phyloP scores from a whole-genome alignment of 441 rosid genomes.

The Gossypium schwendimanii region DNA sequence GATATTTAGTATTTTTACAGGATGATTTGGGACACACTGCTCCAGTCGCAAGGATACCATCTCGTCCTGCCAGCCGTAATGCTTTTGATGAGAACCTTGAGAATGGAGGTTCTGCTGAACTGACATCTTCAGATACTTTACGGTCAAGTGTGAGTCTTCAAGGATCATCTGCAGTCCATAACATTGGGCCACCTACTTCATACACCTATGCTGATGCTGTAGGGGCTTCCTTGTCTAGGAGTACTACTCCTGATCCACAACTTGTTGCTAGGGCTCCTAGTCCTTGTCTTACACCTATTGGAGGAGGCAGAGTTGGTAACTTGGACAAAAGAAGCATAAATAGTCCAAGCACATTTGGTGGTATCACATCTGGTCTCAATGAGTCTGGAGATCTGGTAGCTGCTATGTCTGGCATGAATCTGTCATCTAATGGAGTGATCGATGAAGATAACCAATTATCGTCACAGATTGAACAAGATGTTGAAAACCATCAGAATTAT shows the following conservation, averaged over 20 bases:
- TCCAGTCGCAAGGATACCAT: constrained; percentile 41
- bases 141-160: constrained; percentile 35
- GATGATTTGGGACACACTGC: constrained; percentile 53
- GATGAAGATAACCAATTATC: constrained; percentile 38
- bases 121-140: constrained; percentile 34
- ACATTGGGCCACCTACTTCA: constrained; percentile 44
- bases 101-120: constrained; percentile 29
- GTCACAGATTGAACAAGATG: constrained; percentile 39
- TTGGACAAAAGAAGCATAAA: constrained; percentile 54
- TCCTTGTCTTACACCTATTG: constrained; percentile 81
- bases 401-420: constrained; percentile 64
- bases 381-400: constrained; percentile 55
- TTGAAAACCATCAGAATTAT: constrained; percentile 46
- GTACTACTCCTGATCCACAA: constrained; percentile 87
- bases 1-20: constrained; percentile 33
- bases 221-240: constrained; percentile 74
- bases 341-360: constrained; percentile 48
- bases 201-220: constrained; percentile 75
- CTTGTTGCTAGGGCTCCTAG: constrained; percentile 77
- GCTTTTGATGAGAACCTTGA: constrained; percentile 60
- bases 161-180: constrained; percentile 38
- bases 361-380: constrained; percentile 39
- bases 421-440: constrained; percentile 41
- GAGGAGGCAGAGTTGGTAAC: constrained; percentile 55
- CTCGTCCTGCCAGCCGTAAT: constrained; percentile 30